phyloP scores from a whole-genome alignment of 192 early-diverging fungal species.

The Ambispora gerdemannii region DNA sequence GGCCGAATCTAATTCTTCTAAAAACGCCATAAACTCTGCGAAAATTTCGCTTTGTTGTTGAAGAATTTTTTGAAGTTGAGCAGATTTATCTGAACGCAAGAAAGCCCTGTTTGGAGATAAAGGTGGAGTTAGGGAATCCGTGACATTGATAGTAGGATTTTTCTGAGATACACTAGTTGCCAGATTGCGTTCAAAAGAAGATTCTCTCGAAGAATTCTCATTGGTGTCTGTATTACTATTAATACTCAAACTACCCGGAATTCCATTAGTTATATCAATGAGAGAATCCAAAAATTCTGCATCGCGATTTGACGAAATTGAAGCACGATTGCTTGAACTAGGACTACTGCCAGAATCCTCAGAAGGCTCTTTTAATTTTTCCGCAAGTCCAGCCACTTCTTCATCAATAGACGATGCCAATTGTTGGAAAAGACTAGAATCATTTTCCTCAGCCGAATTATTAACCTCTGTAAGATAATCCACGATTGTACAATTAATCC shows the following conservation, averaged over 20 bases:
- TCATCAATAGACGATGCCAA: constrained; percentile 19
- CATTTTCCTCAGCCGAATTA: constrained; percentile 9
- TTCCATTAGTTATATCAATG: too few species aligned
- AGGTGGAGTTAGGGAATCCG: too few species aligned
- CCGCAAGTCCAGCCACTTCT: constrained; percentile 15
- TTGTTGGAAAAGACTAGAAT: constrained; percentile 9
- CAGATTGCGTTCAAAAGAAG: too few species aligned
- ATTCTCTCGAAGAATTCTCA: too few species aligned
- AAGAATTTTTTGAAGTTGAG: constrained; percentile 3
- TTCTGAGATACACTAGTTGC: too few species aligned
- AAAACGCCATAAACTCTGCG: constrained; percentile 29
- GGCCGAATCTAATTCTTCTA: background rate
- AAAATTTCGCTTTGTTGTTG: background rate
- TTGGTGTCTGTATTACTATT: too few species aligned
- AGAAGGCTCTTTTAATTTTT: constrained; percentile 15
- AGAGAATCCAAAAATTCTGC: too few species aligned
- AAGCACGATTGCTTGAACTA: too few species aligned
- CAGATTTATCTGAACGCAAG: background rate
- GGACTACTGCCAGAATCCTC: background rate
- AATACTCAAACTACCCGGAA: too few species aligned
- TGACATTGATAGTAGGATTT: too few species aligned
- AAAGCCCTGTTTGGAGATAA: background rate
- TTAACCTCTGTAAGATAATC: constrained; percentile 41
- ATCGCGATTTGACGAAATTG: too few species aligned
- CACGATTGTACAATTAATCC: constrained; percentile 49